Evolutionary conservation across 2,329 filamentous ascomycete genomes (phyloP).

Genomic region (Mycosphaerella sp.): DNA sequence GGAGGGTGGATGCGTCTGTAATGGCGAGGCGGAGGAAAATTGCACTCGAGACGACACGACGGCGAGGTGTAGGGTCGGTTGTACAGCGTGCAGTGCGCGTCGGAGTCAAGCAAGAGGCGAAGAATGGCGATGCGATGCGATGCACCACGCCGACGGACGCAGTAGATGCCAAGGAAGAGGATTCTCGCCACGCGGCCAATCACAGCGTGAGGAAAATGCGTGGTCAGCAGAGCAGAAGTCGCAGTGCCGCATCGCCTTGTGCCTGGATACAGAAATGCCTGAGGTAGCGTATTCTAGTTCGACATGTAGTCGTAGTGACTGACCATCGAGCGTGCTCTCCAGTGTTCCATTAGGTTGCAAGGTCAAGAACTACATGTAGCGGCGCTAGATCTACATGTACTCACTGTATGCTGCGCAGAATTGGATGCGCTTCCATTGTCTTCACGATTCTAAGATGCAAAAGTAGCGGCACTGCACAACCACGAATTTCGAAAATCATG

Average conservation of each 20-base stretch:
- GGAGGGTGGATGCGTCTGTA: neutral
- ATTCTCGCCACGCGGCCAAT: neutral
- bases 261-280: too few species aligned
- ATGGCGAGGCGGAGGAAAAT: slow-evolving; percentile 5
- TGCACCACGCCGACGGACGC: slow-evolving; percentile 9
- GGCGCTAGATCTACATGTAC: too few species aligned
- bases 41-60: neutral
- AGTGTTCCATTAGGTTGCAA: too few species aligned
- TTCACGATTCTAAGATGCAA: too few species aligned
- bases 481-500: too few species aligned
- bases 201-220: neutral
- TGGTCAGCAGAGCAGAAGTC: neutral
- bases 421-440: too few species aligned
- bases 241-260: neutral
- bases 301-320: too few species aligned
- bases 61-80: too few species aligned
- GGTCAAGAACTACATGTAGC: too few species aligned
- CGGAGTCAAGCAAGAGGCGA: slow-evolving; percentile 1
- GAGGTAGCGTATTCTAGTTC: too few species aligned
- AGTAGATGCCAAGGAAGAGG: neutral
- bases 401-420: too few species aligned
- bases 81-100: slow-evolving; percentile 3
- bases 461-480: neutral
- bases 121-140: neutral
- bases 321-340: too few species aligned